Percentiles rank a stretch among this genome's conserved stretches.
Evolutionary conservation across 2,329 filamentous ascomycete genomes (phyloP).

Genomic region (Aspergillus intermedius): DNA sequence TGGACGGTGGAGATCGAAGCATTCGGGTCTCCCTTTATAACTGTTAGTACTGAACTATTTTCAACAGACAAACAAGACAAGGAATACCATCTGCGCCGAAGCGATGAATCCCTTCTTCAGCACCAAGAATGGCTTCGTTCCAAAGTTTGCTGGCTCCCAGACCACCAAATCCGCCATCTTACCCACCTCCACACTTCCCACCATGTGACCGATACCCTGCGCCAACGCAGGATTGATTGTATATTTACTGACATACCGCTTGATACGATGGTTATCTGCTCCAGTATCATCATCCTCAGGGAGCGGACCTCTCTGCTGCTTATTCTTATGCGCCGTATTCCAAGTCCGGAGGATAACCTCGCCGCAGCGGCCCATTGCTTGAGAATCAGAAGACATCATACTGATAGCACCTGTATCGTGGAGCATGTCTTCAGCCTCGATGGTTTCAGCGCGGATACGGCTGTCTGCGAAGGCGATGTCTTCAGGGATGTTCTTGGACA

Average conservation of each 20-base stretch:
- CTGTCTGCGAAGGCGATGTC: constrained; percentile 88
- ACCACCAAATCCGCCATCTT: constrained; percentile 80
- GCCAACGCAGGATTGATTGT: constrained; percentile 84
- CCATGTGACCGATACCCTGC: constrained; percentile 75
- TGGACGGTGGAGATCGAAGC: constrained; percentile 77
- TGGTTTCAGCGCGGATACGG: constrained; percentile 85
- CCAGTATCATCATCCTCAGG: constrained; percentile 69
- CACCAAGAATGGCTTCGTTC: constrained; percentile 69
- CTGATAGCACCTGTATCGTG: constrained; percentile 86
- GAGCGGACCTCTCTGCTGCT: constrained; percentile 66
- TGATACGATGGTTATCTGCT: constrained; percentile 81
- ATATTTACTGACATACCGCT: constrained; percentile 85
- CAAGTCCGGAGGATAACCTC: constrained; percentile 84
- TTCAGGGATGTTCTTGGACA: constrained; percentile 81
- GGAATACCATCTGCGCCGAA: constrained; percentile 69
- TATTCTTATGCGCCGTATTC: constrained; percentile 94
- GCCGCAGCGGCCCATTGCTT: constrained; percentile 89
- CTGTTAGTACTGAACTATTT: not conserved
- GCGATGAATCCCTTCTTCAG: constrained; percentile 79
- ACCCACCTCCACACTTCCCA: constrained; percentile 76
- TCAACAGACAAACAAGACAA: no score
- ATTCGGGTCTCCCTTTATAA: constrained; percentile 63
- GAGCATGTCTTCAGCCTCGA: constrained; percentile 85
- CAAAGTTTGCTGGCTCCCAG: constrained; percentile 78
- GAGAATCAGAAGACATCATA: constrained; percentile 89